Evolutionary conservation across 2,329 filamentous ascomycete genomes (phyloP).

Genomic region (Beauveria caledonica): DNA sequence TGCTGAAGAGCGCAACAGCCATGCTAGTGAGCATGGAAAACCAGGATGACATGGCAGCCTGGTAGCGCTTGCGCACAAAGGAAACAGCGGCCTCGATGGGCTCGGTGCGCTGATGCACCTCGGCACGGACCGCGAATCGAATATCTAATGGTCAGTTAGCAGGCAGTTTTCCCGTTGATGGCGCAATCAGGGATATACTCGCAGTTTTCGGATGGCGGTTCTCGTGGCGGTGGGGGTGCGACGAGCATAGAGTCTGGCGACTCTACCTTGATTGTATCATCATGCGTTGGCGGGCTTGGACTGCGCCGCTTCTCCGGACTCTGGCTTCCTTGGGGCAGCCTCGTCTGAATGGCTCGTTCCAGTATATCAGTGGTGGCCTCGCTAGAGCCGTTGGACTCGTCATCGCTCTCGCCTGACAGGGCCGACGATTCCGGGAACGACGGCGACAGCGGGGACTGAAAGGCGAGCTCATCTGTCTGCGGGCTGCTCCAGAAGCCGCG

Average conservation of each 20-base stretch:
- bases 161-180: background rate
- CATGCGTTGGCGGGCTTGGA: slow-evolving; percentile 34
- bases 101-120: slow-evolving; percentile 80
- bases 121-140: slow-evolving; percentile 77
- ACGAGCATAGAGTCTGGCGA: slow-evolving; percentile 20
- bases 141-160: slow-evolving; percentile 51
- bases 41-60: slow-evolving; percentile 60
- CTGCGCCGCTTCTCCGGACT: slow-evolving; percentile 45
- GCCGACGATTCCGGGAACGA: slow-evolving; percentile 12
- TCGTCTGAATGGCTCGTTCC: slow-evolving; percentile 44
- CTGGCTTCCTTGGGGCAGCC: slow-evolving; percentile 45
- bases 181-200: slow-evolving; percentile 20
- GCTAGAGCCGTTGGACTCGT: slow-evolving; percentile 28
- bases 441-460: slow-evolving; percentile 32
- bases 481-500: slow-evolving; percentile 51
- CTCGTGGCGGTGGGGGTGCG: slow-evolving; percentile 17
- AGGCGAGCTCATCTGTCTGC: slow-evolving; percentile 38
- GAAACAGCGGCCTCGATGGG: slow-evolving; percentile 68
- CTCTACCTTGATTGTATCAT: slow-evolving; percentile 30
- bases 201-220: slow-evolving; percentile 41
- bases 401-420: background rate
- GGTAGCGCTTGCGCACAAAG: slow-evolving; percentile 52
- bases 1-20: slow-evolving; percentile 53
- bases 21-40: slow-evolving; percentile 56
- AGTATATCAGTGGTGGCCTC: slow-evolving; percentile 26